phyloP scores from a whole-genome alignment of 257 asterid species.

The Striga asiatica region DNA sequence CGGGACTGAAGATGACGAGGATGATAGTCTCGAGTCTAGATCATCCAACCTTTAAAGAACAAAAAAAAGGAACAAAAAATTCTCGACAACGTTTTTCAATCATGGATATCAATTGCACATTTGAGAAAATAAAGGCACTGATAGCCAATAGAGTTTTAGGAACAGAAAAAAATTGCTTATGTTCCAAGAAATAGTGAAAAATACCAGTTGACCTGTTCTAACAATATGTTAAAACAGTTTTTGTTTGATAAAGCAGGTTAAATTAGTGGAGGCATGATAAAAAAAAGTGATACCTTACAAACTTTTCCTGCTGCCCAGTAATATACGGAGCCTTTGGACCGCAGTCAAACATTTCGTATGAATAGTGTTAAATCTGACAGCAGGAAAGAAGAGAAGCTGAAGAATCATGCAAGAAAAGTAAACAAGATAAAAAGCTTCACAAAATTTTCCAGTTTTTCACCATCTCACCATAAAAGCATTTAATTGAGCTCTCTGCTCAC shows the following conservation, averaged over 20 bases:
- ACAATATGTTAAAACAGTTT: too few relatives aligned
- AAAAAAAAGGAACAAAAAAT: not conserved
- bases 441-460: too few relatives aligned
- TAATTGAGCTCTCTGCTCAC: too few relatives aligned
- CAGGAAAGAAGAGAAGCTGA: conserved; percentile 18
- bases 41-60: conserved; percentile 68
- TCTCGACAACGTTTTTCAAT: not conserved
- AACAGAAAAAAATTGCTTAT: too few relatives aligned
- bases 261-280: conserved; percentile 4
- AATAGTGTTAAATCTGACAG: conserved; percentile 34
- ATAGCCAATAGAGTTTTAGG: too few relatives aligned
- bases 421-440: not conserved
- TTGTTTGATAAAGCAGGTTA: too few relatives aligned
- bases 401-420: conserved; percentile 1
- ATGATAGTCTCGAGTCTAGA: conserved; percentile 77
- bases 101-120: too few relatives aligned
- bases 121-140: too few relatives aligned
- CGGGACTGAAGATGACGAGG: conserved; percentile 63
- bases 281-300: conserved; percentile 51
- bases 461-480: too few relatives aligned
- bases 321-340: conserved; percentile 62
- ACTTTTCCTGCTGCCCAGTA: conserved; percentile 74
- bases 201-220: too few relatives aligned
- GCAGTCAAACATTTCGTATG: conserved; percentile 62
- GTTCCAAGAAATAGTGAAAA: too few relatives aligned